phyloP scores from a whole-genome alignment of 108 stramenopile species.

The Nitzschia putrida region DNA sequence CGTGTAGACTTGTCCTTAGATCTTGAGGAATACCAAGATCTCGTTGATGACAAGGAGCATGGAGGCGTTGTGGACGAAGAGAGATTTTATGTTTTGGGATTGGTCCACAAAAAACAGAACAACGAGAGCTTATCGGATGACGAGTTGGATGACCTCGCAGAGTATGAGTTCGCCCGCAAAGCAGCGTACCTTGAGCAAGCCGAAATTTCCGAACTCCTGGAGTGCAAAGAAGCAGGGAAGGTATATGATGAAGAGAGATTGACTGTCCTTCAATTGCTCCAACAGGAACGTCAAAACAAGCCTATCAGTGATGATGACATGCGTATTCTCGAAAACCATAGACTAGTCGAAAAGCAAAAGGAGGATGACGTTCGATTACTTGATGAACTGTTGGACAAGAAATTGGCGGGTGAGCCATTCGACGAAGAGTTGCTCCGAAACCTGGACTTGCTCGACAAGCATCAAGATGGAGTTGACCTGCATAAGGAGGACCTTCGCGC shows the following conservation, averaged over 20 bases:
- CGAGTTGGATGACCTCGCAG: conserved; percentile 2
- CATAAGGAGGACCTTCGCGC: conserved; percentile 9
- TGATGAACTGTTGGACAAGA: conserved; percentile 4
- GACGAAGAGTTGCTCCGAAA: conserved; percentile 16
- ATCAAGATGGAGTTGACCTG: conserved; percentile 9
- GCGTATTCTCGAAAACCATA: not conserved
- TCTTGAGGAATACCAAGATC: conserved; percentile 20
- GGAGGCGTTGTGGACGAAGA: conserved; percentile 27
- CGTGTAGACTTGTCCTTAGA: conserved; percentile 2
- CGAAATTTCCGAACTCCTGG: conserved; percentile 7
- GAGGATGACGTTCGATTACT: conserved; percentile 4
- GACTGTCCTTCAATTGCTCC: conserved; percentile 2
- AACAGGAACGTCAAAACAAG: conserved; percentile 3
- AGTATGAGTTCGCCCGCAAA: conserved; percentile 5
- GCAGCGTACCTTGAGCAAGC: conserved; percentile 19
- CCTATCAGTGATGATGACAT: conserved; percentile 14
- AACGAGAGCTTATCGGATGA: conserved; percentile 5
- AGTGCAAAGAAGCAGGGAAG: conserved; percentile 5
- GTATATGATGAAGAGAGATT: conserved; percentile 16
- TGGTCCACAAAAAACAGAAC: conserved; percentile 18
- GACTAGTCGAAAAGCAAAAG: not conserved
- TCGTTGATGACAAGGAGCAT: conserved; percentile 10
- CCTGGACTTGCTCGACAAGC: conserved; percentile 13
- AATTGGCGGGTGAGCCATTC: conserved; percentile 8
- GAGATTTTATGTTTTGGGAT: conserved; percentile 19